Conservation (phyloP, 2,329 filamentous ascomycete species). For the Teratosphaeria viscida region DNA sequence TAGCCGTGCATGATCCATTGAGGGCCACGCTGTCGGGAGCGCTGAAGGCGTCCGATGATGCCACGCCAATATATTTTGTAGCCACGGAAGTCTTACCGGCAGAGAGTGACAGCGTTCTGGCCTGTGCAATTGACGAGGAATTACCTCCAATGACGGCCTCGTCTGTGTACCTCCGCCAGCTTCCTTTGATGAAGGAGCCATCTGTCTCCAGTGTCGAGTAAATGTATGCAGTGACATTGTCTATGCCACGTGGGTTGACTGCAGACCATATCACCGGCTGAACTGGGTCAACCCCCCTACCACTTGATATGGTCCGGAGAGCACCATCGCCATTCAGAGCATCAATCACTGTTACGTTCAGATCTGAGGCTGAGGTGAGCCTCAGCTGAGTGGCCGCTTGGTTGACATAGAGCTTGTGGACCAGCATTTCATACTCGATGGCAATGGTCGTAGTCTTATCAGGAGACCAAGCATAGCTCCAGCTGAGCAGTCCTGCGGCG, state of each 20-base stretch:
- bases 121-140: conserved; percentile 54
- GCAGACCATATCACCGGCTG: conserved; percentile 50
- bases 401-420: conserved; percentile 53
- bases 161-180: conserved; percentile 34
- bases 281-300: conserved; percentile 45
- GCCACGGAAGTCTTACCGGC: conserved; percentile 46
- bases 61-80: conserved; percentile 58
- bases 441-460: conserved; percentile 39
- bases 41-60: conserved; percentile 57
- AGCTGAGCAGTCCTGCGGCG: conserved; percentile 51
- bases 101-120: conserved; percentile 43
- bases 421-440: conserved; percentile 55
- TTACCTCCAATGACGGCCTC: conserved; percentile 45
- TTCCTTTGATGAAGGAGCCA: conserved; percentile 28
- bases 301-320: conserved; percentile 50
- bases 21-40: conserved; percentile 47
- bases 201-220: conserved; percentile 41
- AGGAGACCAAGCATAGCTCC: conserved; percentile 58
- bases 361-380: conserved; percentile 44
- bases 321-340: conserved; percentile 58
- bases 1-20: conserved; percentile 42
- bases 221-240: conserved; percentile 50
- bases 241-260: conserved; percentile 52
- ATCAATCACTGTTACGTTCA: conserved; percentile 52
- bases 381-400: conserved; percentile 51